Evolutionary conservation across 768 basidiomycete genomes (phyloP), one percentile per base, ranked within the genome.

Genomic region (Porpolomopsis calyptriformis): DNA sequence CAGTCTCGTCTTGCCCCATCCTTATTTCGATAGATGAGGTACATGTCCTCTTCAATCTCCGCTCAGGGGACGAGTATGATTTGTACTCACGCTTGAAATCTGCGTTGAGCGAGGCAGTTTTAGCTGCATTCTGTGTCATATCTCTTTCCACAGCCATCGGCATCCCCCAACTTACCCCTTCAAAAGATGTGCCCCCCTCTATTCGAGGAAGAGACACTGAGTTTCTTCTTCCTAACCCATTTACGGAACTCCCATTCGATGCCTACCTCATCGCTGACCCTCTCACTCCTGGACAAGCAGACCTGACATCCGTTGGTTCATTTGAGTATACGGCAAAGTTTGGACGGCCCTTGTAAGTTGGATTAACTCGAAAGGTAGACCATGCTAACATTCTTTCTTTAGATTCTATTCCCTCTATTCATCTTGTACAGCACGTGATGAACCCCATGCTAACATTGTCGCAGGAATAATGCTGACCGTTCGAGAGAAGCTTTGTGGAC

Each of bases 11-110:
- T 7, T 47, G 38, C 33, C 46, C 46, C 18, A 31, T 40, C 12
- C 25, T 47, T 11, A 40, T 47, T 47, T 39, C 37, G 12, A 47
- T 47, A 25, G 46, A 47, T 38, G 46, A 47, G 46, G 22, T 40
- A 26, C 38, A 47, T n/a, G 38, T 47, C 19, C 36, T 47, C 25
- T 39, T 27, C 25, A 26, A 39, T 14, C 19, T 16, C n/a, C 38
- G 46, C 24, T 4, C 11, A 18, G 8, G 16, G 44, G 44, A 45
- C 33, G 11, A 19, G 11, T 38, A 39, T 20, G 22, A 10, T 11
- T 24, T 47, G 22, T 47, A 39, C 29, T 39, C 46, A 12, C 38
- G 38, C 36, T 40, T 47, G 27, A 47, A 47, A 29, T 47, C 46
- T 27, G 46, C 40, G 34, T 27, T 47, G 23, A 23, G 46, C 20